Conservation (phyloP, 176 grass and related monocot genomes). For the Pontederia crassipes region DNA sequence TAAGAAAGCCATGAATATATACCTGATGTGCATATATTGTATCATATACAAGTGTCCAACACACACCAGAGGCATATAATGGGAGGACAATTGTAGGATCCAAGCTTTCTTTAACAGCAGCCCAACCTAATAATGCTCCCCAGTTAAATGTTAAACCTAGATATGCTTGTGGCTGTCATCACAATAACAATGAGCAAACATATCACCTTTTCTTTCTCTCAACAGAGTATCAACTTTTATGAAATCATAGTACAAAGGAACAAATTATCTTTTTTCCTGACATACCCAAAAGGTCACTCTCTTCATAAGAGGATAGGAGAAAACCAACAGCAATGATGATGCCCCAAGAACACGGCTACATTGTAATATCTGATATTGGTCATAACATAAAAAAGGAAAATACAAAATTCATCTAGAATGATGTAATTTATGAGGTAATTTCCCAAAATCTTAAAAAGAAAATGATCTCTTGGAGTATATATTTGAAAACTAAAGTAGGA, state of each 20-base stretch:
- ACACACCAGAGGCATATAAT: conserved; percentile 67
- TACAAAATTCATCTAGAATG: neutral
- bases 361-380: conserved; percentile 13
- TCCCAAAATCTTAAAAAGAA: neutral
- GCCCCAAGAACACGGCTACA: conserved; percentile 68
- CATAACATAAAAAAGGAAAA: neutral
- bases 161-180: conserved; percentile 71
- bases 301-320: conserved; percentile 93
- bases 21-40: conserved; percentile 98
- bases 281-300: conserved; percentile 80
- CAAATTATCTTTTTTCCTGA: neutral
- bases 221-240: neutral
- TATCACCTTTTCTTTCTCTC: neutral
- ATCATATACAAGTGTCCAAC: conserved; percentile 91
- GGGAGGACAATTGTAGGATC: conserved; percentile 58
- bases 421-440: too few relatives aligned
- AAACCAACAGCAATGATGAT: conserved; percentile 68
- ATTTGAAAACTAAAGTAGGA: too few relatives aligned
- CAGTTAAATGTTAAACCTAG: conserved; percentile 91
- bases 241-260: neutral
- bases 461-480: neutral
- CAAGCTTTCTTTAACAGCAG: conserved; percentile 66
- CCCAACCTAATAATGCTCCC: conserved; percentile 86
- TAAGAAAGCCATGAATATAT: neutral
- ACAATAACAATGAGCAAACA: conserved; percentile 7